A percentile compares a stretch with the other conserved stretches of the same genome.
Evolutionary conservation across 805 yeast species (phyloP).

Genomic region (Metahyphopichia silvanorum): DNA sequence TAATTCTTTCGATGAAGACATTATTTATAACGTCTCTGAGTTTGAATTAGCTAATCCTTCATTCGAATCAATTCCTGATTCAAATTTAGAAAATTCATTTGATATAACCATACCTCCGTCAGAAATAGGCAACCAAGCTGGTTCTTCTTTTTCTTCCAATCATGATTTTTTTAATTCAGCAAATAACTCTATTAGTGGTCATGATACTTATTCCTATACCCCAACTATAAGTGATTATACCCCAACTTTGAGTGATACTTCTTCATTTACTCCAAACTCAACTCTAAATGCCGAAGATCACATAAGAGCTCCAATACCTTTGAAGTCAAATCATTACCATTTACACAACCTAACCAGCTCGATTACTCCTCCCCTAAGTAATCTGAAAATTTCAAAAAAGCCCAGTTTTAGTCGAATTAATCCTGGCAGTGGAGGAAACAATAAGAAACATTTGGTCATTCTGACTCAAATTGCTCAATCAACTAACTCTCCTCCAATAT

Average conservation of each 20-base stretch:
- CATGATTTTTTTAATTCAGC: constrained; percentile 3
- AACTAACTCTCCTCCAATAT: constrained; percentile 5
- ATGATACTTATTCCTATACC: constrained; percentile 10
- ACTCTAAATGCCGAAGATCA: constrained; percentile 5
- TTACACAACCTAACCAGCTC: neutral
- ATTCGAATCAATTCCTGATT: constrained; percentile 26
- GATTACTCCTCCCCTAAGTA: constrained; percentile 2
- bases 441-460: constrained; percentile 14
- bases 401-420: constrained; percentile 14
- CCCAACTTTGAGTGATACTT: constrained; percentile 15
- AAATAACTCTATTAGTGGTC: neutral
- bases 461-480: constrained; percentile 6
- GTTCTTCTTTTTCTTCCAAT: too few relatives aligned
- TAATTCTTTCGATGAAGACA: too few relatives aligned
- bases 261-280: constrained; percentile 14
- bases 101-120: neutral
- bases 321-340: constrained; percentile 1
- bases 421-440: constrained; percentile 8
- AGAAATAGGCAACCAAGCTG: too few relatives aligned
- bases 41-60: constrained; percentile 23
- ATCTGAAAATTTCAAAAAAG: constrained; percentile 13
- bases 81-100: constrained; percentile 1
- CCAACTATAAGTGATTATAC: constrained; percentile 14
- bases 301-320: constrained; percentile 2
- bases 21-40: too few relatives aligned